Conservation (phyloP, 495 filamentous ascomycete genomes). For the Letharia columbiana region DNA sequence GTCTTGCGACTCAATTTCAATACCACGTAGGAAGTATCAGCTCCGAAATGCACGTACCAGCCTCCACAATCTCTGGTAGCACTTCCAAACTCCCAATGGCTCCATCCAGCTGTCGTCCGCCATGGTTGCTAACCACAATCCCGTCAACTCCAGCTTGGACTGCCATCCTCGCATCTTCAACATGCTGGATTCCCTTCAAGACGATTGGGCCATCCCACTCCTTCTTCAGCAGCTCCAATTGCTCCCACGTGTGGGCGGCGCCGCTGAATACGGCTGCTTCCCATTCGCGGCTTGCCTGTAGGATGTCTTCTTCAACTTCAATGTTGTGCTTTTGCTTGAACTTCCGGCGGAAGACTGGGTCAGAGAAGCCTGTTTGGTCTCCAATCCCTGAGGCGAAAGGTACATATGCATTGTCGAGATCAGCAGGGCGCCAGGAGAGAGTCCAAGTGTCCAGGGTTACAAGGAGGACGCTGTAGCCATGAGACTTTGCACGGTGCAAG, state of each 20-base stretch:
- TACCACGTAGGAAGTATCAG: background rate
- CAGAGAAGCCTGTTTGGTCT: conserved; percentile 40
- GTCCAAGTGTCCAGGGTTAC: conserved; percentile 56
- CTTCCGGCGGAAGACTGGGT: conserved; percentile 54
- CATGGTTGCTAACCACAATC: conserved; percentile 53
- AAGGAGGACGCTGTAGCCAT: conserved; percentile 47
- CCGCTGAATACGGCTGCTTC: conserved; percentile 42
- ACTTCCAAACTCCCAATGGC: conserved; percentile 53
- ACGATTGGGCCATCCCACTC: conserved; percentile 54
- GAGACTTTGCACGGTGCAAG: conserved; percentile 52
- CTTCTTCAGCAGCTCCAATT: conserved; percentile 45
- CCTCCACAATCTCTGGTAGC: conserved; percentile 44
- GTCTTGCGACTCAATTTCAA: too few relatives aligned
- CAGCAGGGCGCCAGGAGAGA: conserved; percentile 53
- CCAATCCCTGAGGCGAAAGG: conserved; percentile 43
- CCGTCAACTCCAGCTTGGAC: conserved; percentile 47
- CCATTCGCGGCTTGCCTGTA: conserved; percentile 42
- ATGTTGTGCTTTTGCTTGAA: conserved; percentile 40
- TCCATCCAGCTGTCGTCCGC: conserved; percentile 55
- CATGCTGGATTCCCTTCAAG: conserved; percentile 49
- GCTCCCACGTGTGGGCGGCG: conserved; percentile 48
- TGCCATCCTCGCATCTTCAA: conserved; percentile 45
- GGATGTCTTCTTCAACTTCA: conserved; percentile 43
- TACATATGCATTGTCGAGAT: conserved; percentile 53
- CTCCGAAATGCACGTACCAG: conserved; percentile 19